phyloP scores from a whole-genome alignment of 2,329 filamentous ascomycete species.

The Truncatella angustata region DNA sequence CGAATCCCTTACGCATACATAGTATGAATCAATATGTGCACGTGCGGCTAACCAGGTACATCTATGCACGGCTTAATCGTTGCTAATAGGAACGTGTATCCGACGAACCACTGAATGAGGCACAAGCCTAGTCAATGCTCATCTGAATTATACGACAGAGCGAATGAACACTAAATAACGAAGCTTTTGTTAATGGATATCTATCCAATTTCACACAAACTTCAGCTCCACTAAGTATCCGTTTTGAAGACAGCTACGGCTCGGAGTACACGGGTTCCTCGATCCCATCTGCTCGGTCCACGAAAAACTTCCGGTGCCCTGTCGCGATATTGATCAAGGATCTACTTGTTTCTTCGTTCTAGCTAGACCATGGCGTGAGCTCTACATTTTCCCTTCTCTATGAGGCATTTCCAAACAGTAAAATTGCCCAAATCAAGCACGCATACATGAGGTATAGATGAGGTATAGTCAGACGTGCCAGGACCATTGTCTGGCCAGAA shows the following conservation, averaged over 20 bases:
- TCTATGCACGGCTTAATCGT: no score
- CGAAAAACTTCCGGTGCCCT: not conserved
- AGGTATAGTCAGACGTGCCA: no score
- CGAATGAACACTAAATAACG: not conserved
- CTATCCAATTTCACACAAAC: not conserved
- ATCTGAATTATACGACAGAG: not conserved
- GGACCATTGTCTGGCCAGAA: no score
- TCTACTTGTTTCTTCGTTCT: not conserved
- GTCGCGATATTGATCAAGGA: no score
- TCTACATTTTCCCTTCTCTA: not conserved
- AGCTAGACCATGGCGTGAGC: no score
- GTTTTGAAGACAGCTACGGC: not conserved
- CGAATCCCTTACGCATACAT: no score
- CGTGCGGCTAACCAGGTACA: no score
- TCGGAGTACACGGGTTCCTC: not conserved
- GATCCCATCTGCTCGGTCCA: not conserved
- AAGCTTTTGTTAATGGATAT: not conserved
- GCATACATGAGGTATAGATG: no score
- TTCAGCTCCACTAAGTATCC: not conserved
- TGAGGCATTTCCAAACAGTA: constrained; percentile 1
- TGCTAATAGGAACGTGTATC: no score
- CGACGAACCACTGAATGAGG: no score
- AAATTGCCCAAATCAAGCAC: not conserved
- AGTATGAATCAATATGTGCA: no score
- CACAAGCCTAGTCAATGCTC: no score